A percentile compares a stretch with the other conserved stretches of the same genome.
phyloP scores from a whole-genome alignment of 208 protist species.

The Wallacemonas sp. region DNA sequence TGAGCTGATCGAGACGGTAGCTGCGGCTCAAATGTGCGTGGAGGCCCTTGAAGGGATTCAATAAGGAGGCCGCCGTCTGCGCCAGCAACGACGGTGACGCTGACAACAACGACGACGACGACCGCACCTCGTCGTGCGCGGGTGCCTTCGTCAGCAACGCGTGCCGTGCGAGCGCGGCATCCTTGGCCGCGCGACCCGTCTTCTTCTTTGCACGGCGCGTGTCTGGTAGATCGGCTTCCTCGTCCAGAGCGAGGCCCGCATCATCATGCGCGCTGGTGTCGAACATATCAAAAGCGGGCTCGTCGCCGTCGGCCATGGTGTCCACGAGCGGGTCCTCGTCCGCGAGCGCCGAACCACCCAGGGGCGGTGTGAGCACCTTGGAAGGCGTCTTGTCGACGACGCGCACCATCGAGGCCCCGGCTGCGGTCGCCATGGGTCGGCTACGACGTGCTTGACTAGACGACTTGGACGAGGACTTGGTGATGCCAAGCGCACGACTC shows the following conservation, averaged over 20 bases:
- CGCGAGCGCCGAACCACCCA: not conserved
- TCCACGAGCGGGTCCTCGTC: not conserved
- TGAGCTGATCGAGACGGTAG: constrained; percentile 76
- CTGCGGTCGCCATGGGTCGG: not conserved
- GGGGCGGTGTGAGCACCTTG: not conserved
- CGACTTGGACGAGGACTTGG: not conserved
- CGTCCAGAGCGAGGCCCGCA: too few species aligned
- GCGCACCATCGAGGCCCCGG: not conserved
- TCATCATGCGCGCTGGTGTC: not conserved
- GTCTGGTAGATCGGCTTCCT: too few species aligned
- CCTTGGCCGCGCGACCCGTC: not conserved
- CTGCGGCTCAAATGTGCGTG: constrained; percentile 62
- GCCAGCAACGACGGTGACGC: not conserved
- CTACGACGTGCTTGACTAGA: not conserved
- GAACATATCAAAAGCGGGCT: not conserved
- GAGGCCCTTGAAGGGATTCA: constrained; percentile 74
- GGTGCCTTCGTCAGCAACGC: too few species aligned
- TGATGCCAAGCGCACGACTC: constrained; percentile 9
- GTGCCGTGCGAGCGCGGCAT: not conserved
- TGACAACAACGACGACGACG: too few species aligned
- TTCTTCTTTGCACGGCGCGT: not conserved
- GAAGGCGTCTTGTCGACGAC: not conserved
- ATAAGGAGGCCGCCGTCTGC: constrained; percentile 19
- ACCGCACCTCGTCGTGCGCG: too few species aligned
- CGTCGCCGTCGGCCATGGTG: not conserved